phyloP scores from a whole-genome alignment of 352 stramenopile species.

The Globisporangium perplexum region DNA sequence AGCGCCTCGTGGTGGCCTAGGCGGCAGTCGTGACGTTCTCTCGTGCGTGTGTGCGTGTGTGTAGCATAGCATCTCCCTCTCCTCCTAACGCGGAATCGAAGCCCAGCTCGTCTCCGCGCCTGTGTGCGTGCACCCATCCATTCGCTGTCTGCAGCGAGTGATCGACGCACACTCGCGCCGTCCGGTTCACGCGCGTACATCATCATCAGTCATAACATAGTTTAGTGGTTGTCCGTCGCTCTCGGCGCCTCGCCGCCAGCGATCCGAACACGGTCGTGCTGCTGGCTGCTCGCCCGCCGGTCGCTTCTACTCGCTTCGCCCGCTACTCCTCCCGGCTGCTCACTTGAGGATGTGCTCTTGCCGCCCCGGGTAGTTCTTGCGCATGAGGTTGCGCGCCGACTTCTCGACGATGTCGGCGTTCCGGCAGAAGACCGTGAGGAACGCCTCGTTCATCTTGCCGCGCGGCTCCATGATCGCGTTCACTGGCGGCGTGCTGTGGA shows the following conservation, averaged over 20 bases:
- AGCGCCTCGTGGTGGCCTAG: background rate
- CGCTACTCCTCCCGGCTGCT: background rate
- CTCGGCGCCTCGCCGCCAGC: too few species aligned
- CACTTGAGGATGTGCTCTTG: conserved; percentile 3
- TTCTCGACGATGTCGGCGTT: conserved; percentile 68
- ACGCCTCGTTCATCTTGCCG: conserved; percentile 70
- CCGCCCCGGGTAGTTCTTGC: conserved; percentile 43
- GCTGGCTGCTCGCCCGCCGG: background rate
- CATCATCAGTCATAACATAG: background rate
- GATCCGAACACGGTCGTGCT: too few species aligned
- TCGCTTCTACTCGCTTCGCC: too few species aligned
- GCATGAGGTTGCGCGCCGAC: conserved; percentile 50
- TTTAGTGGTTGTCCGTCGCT: background rate
- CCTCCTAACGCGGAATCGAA: background rate
- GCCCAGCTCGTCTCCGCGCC: background rate
- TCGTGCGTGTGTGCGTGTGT: background rate
- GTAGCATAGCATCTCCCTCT: background rate
- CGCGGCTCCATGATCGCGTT: conserved; percentile 58
- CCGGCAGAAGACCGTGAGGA: conserved; percentile 72
- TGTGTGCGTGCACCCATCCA: too few species aligned
- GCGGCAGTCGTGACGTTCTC: too few species aligned
- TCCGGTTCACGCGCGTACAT: background rate
- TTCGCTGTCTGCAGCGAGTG: too few species aligned
- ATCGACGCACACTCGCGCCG: too few species aligned
- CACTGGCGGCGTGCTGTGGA: conserved; percentile 62